Percentiles rank a stretch among this genome's conserved stretches.
Evolutionary conservation across 305 asterid genomes (phyloP).

Genomic region (Striga hermonthica): DNA sequence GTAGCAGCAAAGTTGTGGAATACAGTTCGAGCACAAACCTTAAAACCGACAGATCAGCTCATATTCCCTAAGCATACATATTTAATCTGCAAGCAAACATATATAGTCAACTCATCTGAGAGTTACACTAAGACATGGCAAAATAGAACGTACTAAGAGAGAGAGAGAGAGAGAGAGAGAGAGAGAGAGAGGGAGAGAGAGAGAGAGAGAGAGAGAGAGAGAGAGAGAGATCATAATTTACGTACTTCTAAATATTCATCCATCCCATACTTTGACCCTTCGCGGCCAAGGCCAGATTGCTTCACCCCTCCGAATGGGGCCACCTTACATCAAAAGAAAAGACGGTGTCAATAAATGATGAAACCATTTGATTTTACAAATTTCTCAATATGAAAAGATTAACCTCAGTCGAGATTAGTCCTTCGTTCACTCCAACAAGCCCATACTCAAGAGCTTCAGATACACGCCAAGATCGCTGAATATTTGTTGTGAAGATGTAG

Average conservation of each 20-base stretch:
- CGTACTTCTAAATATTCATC: conserved; percentile 89
- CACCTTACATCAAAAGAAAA: conserved; percentile 45
- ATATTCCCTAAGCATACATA: conserved; percentile 84
- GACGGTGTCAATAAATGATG: conserved; percentile 22
- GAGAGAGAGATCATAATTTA: conserved; percentile 5
- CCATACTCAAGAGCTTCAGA: conserved; percentile 98
- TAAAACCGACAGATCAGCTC: conserved; percentile 35
- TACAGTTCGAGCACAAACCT: conserved; percentile 18
- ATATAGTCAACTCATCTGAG: conserved; percentile 1
- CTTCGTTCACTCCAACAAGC: conserved; percentile 93
- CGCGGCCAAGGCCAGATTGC: conserved; percentile 97
- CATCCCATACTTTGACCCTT: conserved; percentile 96
- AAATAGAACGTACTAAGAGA: not conserved
- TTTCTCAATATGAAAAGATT: conserved; percentile 19
- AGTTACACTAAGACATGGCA: not conserved
- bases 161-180: not conserved
- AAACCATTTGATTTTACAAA: not conserved
- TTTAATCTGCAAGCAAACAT: conserved; percentile 53
- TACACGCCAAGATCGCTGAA: conserved; percentile 93
- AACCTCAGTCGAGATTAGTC: conserved; percentile 93
- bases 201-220: not conserved
- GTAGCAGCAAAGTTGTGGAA: no score
- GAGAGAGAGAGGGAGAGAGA: not conserved
- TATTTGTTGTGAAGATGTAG: conserved; percentile 67
- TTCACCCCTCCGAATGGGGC: conserved; percentile 98